Conservation (phyloP, 1,284 basidiomycete species). For the Wolfiporia cocos region DNA sequence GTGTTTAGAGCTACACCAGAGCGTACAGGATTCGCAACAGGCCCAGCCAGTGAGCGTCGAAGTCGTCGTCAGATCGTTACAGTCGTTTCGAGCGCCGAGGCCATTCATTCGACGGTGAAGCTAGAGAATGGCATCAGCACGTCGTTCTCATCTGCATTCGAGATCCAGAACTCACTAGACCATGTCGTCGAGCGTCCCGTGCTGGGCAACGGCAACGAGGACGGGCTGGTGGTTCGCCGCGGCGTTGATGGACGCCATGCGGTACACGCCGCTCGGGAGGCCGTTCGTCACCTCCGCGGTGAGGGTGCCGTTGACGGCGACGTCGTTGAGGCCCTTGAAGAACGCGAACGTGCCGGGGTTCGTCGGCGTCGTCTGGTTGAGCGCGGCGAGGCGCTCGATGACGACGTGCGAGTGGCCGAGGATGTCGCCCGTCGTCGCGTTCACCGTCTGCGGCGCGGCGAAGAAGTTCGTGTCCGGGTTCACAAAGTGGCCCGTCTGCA, state of each 20-base stretch:
- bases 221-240: conserved; percentile 64
- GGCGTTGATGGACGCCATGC: conserved; percentile 49
- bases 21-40: too few species aligned
- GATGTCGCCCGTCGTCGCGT: conserved; percentile 40
- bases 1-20: conserved; percentile 7
- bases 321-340: conserved; percentile 61
- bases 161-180: conserved; percentile 29
- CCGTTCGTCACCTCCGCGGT: conserved; percentile 48
- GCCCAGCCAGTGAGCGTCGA: background rate
- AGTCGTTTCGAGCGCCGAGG: too few species aligned
- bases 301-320: conserved; percentile 43
- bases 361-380: conserved; percentile 44
- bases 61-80: background rate
- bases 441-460: conserved; percentile 59
- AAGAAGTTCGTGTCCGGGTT: conserved; percentile 59
- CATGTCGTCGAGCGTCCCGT: conserved; percentile 44
- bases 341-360: conserved; percentile 55
- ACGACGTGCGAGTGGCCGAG: conserved; percentile 63
- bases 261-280: conserved; percentile 55
- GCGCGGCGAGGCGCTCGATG: conserved; percentile 44
- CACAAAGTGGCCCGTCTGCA: conserved; percentile 57
- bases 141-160: too few species aligned
- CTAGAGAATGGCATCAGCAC: conserved; percentile 6
- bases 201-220: conserved; percentile 45
- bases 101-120: conserved; percentile 13